A percentile compares a stretch with the other conserved stretches of the same genome.
Conservation (phyloP, 352 stramenopile genomes). For the Phytophthora multivora region DNA sequence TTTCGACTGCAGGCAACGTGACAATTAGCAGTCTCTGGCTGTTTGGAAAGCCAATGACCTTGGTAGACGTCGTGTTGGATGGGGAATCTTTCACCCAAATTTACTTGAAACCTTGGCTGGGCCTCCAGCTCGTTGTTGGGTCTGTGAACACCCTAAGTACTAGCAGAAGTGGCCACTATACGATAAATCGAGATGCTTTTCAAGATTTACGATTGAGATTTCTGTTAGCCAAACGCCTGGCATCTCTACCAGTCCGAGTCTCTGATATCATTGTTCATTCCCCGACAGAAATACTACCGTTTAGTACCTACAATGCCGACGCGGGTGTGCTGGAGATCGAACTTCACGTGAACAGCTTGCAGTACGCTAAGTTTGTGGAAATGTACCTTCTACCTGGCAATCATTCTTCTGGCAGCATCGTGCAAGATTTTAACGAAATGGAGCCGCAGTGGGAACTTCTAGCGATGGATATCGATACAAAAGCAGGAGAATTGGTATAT, state of each 20-base stretch:
- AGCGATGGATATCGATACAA: constrained; percentile 18
- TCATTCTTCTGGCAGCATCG: neutral
- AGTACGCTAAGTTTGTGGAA: constrained; percentile 4
- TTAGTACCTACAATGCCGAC: constrained; percentile 10
- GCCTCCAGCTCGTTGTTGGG: constrained; percentile 22
- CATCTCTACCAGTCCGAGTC: constrained; percentile 2
- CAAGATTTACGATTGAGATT: constrained; percentile 23
- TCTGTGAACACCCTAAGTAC: neutral
- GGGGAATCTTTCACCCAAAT: constrained; percentile 28
- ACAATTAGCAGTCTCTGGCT: constrained; percentile 20
- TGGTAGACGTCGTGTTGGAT: constrained; percentile 29
- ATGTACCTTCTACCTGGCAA: neutral
- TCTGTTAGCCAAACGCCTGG: constrained; percentile 12
- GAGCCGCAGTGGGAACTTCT: constrained; percentile 16
- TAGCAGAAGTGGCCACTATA: constrained; percentile 15
- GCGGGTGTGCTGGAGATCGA: constrained; percentile 20
- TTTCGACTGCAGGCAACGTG: neutral
- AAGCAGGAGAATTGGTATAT: constrained; percentile 7
- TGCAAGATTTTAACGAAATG: constrained; percentile 10
- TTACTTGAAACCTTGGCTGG: constrained; percentile 34
- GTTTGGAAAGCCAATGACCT: constrained; percentile 20
- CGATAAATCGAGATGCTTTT: constrained; percentile 15
- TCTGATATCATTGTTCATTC: constrained; percentile 27
- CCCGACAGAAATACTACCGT: constrained; percentile 4
- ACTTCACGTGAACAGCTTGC: constrained; percentile 18